phyloP scores from a whole-genome alignment of 352 stramenopile species.

The Pythium sp. region DNA sequence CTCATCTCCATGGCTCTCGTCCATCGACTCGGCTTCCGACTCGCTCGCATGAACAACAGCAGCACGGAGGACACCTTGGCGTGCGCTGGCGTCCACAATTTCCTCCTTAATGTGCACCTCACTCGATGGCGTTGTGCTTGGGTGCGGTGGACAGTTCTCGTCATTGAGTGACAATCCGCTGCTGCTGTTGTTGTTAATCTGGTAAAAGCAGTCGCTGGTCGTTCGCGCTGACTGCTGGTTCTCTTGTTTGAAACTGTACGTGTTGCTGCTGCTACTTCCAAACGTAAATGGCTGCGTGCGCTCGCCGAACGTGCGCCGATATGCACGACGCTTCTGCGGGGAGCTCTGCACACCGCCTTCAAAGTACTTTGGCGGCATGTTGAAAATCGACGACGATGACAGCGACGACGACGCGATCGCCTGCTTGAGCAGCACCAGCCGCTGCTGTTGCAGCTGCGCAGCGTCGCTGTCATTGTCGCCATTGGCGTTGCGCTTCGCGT shows the following conservation, averaged over 20 bases:
- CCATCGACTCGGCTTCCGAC: conserved; percentile 9
- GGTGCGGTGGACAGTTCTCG: background rate
- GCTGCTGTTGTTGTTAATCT: background rate
- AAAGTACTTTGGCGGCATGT: conserved; percentile 45
- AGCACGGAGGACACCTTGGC: background rate
- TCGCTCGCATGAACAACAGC: background rate
- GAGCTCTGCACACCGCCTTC: conserved; percentile 29
- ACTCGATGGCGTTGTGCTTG: background rate
- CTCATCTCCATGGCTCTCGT: conserved; percentile 3
- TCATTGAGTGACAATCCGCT: background rate
- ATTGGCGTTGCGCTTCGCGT: background rate
- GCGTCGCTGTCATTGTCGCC: background rate
- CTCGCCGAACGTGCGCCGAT: conserved; percentile 63
- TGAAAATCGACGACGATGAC: conserved; percentile 18
- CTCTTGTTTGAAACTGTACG: conserved; percentile 13
- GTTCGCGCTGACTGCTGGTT: background rate
- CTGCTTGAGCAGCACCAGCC: conserved; percentile 18
- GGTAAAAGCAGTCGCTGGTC: background rate
- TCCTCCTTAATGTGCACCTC: conserved; percentile 19
- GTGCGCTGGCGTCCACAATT: background rate
- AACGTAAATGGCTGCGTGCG: conserved; percentile 53
- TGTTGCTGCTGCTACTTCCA: conserved; percentile 4
- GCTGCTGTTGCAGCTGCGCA: conserved; percentile 6
- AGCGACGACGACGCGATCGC: conserved; percentile 11
- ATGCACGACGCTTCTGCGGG: conserved; percentile 39